Base-by-base conservation (phyloP, 1,139 yeast species). In the Geotrichum europaeum region DNA sequence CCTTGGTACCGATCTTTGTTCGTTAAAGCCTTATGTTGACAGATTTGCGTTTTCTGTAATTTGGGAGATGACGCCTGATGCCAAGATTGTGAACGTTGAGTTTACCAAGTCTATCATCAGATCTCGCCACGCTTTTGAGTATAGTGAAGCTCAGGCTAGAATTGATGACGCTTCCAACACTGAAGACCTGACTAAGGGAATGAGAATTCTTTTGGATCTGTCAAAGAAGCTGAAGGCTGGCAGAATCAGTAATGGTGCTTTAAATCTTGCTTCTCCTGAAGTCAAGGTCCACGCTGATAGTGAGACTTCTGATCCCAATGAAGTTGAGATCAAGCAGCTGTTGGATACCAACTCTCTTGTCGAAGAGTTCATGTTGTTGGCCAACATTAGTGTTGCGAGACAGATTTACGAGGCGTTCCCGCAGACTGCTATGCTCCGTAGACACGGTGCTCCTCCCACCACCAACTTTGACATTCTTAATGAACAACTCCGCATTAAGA, bases 281-380 rank as follows among this genome's bases (percentile, higher is more conserved):
- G 99, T 95, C 56, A 92, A 92, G 74, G 97, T 95, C 50, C 95
- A 92, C 68, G 88, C 92, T 85, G 99, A 95, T 69, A 87, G 94
- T 71, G 99, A 95, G 75, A 92, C 98, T 2, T 87, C 96, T 1
- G 99, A 95, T 72, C 99, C 99, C 1, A 89, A 89, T 64, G 97
- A 91, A 70, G 97, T 95, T 57, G 98, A 94, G 73, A 86, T 94
- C 66, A 95, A 95, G 72, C 82, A 89, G 71, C 76, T 89, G 32
- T 80, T 88, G 57, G 99, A 90, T 61, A 94, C 99, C 1, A 95
- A 94, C 72, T 92, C 98, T 3, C 79, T 95, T 61, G 99, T 95
- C 63, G 99, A 95, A 75, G 99, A 95, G 75, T 95, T 95, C 75
- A 95, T 95, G 99, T 81, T 95, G 81, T 80, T 95, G 68, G 99